Percentiles rank a stretch among this genome's conserved stretches.
phyloP scores from a whole-genome alignment of 768 basidiomycete species.

The Baorangia bicolor region DNA sequence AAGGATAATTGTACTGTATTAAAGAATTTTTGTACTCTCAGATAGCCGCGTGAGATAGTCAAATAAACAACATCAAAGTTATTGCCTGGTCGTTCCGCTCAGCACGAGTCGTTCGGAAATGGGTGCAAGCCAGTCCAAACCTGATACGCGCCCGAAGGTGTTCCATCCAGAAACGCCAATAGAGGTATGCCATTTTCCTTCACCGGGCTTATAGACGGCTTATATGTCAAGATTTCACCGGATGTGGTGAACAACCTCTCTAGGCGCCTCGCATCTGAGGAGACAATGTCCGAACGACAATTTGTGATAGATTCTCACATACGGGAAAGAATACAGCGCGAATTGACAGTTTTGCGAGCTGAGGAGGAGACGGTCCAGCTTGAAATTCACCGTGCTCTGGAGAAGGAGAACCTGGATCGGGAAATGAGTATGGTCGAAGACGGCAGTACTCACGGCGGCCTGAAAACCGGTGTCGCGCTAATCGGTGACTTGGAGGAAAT shows the following conservation, averaged over 20 bases:
- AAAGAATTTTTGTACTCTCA: neutral
- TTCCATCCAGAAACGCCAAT: slow-evolving; percentile 54
- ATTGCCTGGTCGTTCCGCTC: neutral
- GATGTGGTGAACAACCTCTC: slow-evolving; percentile 79
- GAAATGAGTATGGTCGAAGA: slow-evolving; percentile 58
- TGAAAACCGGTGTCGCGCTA: slow-evolving; percentile 61
- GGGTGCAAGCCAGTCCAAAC: slow-evolving; percentile 71
- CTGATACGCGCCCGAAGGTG: slow-evolving; percentile 54
- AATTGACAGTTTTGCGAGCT: slow-evolving; percentile 60
- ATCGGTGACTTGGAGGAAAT: slow-evolving; percentile 77
- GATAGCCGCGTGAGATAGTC: slow-evolving; percentile 1
- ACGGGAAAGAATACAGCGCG: slow-evolving; percentile 66
- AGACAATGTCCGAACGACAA: slow-evolving; percentile 67
- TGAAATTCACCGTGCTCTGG: slow-evolving; percentile 75
- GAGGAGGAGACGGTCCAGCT: slow-evolving; percentile 69
- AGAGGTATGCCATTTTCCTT: slow-evolving; percentile 38
- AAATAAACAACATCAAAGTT: slow-evolving; percentile 12
- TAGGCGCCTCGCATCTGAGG: slow-evolving; percentile 57
- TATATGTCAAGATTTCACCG: slow-evolving; percentile 64
- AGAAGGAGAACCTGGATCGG: slow-evolving; percentile 84
- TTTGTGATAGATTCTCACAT: slow-evolving; percentile 71
- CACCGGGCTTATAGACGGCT: neutral
- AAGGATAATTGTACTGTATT: neutral
- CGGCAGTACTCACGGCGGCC: slow-evolving; percentile 37
- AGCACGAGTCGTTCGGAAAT: slow-evolving; percentile 36